Evolutionary conservation across 306 rosid species (phyloP).

Genomic region (Glycine soja): DNA sequence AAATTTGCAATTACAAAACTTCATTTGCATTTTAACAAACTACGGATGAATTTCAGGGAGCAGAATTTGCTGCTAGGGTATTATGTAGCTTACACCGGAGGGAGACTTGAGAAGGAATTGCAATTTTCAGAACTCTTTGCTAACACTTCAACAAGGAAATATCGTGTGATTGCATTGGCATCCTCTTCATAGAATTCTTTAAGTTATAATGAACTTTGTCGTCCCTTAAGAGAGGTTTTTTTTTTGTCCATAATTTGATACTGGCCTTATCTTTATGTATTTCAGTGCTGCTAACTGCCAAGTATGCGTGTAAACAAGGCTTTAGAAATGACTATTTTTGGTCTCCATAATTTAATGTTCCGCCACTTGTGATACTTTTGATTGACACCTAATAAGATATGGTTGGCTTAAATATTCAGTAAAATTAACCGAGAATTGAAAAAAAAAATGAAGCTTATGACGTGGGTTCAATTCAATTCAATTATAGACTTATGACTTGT

Average conservation of each 20-base stretch:
- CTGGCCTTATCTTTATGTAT: slow-evolving; percentile 11
- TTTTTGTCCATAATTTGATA: slow-evolving; percentile 40
- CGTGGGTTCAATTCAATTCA: background rate
- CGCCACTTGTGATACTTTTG: background rate
- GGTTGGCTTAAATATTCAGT: background rate
- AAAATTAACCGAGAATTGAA: background rate
- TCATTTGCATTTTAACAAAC: background rate
- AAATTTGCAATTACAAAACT: slow-evolving; percentile 2
- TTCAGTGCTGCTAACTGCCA: slow-evolving; percentile 6
- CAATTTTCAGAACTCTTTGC: background rate
- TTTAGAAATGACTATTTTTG: background rate
- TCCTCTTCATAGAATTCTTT: slow-evolving; percentile 9
- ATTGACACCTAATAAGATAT: background rate
- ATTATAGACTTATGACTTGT: background rate
- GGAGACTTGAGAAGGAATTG: slow-evolving; percentile 31
- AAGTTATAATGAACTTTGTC: slow-evolving; percentile 15
- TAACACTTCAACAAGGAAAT: slow-evolving; percentile 18
- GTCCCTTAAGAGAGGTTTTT: background rate
- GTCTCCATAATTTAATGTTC: background rate
- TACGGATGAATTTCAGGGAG: slow-evolving; percentile 48
- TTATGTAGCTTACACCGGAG: background rate
- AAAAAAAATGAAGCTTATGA: background rate
- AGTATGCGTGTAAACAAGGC: slow-evolving; percentile 20
- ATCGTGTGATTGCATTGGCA: slow-evolving; percentile 28
- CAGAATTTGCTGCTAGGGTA: slow-evolving; percentile 40